Conservation (phyloP, 129 eudicot genomes). For the Kitagawia praeruptora region DNA sequence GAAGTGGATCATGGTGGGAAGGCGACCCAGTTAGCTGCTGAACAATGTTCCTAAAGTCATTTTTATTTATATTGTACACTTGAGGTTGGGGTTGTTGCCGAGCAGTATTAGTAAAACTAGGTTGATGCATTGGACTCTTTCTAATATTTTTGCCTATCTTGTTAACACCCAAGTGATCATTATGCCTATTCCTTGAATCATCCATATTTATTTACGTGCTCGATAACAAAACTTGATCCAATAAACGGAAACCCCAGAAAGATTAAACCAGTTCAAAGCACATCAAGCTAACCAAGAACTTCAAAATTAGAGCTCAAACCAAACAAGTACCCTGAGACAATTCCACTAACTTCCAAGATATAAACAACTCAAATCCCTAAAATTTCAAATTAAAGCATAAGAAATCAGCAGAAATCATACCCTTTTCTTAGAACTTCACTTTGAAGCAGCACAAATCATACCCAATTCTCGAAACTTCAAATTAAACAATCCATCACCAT, state of each 20-base stretch:
- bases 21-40: constrained; percentile 95
- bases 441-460: background rate
- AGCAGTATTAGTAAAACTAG: constrained; percentile 51
- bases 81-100: constrained; percentile 91
- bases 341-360: background rate
- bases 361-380: constrained; percentile 1
- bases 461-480: background rate
- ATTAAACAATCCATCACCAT: background rate
- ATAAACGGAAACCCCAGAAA: constrained; percentile 16
- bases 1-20: constrained; percentile 54
- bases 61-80: constrained; percentile 89
- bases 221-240: background rate
- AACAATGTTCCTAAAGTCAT: constrained; percentile 83
- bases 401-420: background rate
- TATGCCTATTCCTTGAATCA: constrained; percentile 50
- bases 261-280: constrained; percentile 17
- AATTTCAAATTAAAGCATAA: constrained; percentile 5
- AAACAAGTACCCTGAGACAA: constrained; percentile 4
- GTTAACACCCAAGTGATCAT: constrained; percentile 80
- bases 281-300: constrained; percentile 13
- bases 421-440: background rate
- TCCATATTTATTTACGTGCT: constrained; percentile 35
- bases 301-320: constrained; percentile 18
- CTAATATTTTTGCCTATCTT: constrained; percentile 82
- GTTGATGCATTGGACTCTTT: constrained; percentile 84